phyloP scores from a whole-genome alignment of 192 early-diverging fungal genomes.

The Paraglomus occultum region DNA sequence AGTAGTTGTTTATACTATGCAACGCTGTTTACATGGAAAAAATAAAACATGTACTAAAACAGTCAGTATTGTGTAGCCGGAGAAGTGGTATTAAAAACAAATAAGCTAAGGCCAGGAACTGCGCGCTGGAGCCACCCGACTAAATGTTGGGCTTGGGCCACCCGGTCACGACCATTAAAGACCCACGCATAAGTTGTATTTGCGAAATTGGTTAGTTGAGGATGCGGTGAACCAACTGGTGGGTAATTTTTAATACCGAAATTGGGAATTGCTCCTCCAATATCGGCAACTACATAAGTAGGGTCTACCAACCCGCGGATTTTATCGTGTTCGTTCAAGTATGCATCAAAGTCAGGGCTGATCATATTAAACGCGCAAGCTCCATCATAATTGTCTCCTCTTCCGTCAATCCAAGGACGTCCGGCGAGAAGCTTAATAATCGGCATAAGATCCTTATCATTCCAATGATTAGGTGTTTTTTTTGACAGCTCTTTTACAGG shows the following conservation, averaged over 20 bases:
- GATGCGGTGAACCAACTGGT: no score
- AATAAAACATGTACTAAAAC: neutral
- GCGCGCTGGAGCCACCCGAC: neutral
- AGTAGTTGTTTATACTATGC: no score
- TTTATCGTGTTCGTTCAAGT: neutral
- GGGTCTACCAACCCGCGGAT: conserved; percentile 6
- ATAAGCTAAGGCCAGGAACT: neutral
- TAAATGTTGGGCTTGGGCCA: no score
- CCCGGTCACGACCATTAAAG: neutral
- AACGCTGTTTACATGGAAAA: no score
- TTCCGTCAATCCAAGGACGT: neutral
- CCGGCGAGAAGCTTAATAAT: conserved; percentile 2
- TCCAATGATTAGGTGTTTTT: neutral
- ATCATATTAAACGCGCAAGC: neutral
- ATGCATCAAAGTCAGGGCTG: neutral
- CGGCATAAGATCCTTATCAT: neutral
- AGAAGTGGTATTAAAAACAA: conserved; percentile 3
- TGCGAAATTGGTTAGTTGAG: neutral
- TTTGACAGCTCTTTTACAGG: neutral
- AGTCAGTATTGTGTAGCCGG: neutral
- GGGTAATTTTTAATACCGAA: neutral
- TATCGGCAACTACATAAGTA: neutral
- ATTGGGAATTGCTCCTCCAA: neutral
- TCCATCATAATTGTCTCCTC: neutral
- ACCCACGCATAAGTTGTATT: neutral